A percentile compares a stretch with the other conserved stretches of the same genome.
Evolutionary conservation across 345 rosid genomes (phyloP).

Genomic region (Lumnitzera littorea): DNA sequence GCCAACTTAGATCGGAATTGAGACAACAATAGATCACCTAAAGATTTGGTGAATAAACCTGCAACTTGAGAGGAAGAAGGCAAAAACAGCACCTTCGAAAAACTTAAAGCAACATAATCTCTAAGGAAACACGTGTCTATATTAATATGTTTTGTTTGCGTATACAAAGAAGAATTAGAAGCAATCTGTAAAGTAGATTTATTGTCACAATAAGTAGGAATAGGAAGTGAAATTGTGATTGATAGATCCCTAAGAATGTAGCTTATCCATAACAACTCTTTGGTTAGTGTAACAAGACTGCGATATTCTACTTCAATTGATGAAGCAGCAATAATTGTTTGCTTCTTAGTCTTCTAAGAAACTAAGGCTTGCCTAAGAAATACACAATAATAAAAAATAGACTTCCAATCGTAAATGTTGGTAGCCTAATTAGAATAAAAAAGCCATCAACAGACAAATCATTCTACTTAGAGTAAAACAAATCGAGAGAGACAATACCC

Average conservation of each 20-base stretch:
- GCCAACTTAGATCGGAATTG: too few species aligned
- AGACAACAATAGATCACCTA: too few species aligned
- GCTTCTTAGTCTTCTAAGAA: constrained; percentile 1
- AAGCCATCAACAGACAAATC: too few species aligned
- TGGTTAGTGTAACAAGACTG: neutral
- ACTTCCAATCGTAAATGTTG: neutral
- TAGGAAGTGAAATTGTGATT: neutral
- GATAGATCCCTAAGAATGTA: neutral
- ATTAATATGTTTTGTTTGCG: neutral
- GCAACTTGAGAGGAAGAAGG: too few species aligned
- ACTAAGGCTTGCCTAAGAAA: neutral
- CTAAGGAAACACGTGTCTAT: neutral
- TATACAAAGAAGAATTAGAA: neutral
- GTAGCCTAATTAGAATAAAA: neutral
- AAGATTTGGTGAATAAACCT: too few species aligned
- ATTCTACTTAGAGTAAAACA: neutral
- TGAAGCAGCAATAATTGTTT: neutral
- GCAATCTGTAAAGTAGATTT: neutral
- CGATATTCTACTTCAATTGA: neutral
- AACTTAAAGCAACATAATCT: neutral
- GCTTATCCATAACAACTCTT: neutral
- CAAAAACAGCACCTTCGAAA: too few species aligned
- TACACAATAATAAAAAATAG: neutral
- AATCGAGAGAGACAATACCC: too few species aligned
- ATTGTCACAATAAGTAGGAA: neutral